These are phyloP conservation scores for Irpex sp. DNA, from an alignment of 1,284 basidiomycete species.

Conservation along the genomic window DNA sequence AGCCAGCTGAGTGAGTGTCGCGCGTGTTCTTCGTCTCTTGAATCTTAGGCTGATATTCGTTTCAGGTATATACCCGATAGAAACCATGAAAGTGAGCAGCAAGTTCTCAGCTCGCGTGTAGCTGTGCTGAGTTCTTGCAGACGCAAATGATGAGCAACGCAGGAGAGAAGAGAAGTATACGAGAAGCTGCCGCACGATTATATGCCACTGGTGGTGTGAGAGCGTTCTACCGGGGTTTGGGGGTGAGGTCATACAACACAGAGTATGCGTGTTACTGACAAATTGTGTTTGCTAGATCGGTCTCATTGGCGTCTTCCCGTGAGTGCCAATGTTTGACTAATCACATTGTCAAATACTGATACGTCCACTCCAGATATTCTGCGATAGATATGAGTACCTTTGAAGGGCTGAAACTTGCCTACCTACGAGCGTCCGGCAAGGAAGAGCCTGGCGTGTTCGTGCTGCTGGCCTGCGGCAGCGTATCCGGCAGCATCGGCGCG, in stretches of 20 bases:
- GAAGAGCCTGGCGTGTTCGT: constrained; percentile 90
- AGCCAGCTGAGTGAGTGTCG: constrained; percentile 87
- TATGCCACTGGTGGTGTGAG: constrained; percentile 88
- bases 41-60: too few species aligned
- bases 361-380: constrained; percentile 62
- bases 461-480: constrained; percentile 87
- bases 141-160: constrained; percentile 95
- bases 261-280: background rate
- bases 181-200: constrained; percentile 67
- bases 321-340: constrained; percentile 38
- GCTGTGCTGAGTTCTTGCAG: constrained; percentile 41
- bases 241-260: constrained; percentile 61
- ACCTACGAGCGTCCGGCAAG: constrained; percentile 82
- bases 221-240: constrained; percentile 93
- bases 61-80: constrained; percentile 92
- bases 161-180: constrained; percentile 68
- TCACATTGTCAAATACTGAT: constrained; percentile 13
- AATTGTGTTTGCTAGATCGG: constrained; percentile 70
- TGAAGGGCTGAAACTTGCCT: constrained; percentile 90
- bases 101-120: constrained; percentile 10
- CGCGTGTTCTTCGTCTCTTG: constrained; percentile 13
- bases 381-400: constrained; percentile 97
- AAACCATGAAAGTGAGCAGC: constrained; percentile 80
- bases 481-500: constrained; percentile 93
- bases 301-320: constrained; percentile 91